phyloP scores from a whole-genome alignment of 148 eudicot genomes.

The Vaccinium corymbosum region DNA sequence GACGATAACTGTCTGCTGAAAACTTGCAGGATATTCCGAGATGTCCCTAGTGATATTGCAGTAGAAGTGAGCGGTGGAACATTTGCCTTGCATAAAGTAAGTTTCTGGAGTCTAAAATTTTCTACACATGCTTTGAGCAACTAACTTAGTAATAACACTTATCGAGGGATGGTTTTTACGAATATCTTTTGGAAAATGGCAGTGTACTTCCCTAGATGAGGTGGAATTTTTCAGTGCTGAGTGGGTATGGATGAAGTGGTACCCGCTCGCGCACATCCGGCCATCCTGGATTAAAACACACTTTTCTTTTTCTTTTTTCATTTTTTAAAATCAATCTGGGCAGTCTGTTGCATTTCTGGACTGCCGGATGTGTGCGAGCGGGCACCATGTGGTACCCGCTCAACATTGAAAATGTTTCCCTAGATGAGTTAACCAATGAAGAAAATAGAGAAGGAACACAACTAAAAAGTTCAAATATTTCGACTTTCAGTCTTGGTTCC shows the following conservation, averaged over 20 bases:
- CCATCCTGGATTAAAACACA: too few relatives aligned
- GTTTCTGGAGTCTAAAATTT: conserved; percentile 1
- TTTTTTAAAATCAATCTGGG: too few relatives aligned
- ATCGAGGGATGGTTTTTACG: neutral
- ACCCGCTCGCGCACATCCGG: too few relatives aligned
- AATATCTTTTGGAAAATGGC: neutral
- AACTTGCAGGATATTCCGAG: conserved; percentile 73
- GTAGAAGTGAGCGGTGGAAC: conserved; percentile 70
- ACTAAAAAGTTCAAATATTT: neutral
- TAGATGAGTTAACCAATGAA: neutral
- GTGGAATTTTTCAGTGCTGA: too few relatives aligned
- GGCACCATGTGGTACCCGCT: too few relatives aligned
- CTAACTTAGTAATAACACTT: neutral
- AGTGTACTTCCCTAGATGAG: neutral
- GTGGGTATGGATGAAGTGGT: too few relatives aligned
- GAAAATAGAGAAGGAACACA: neutral
- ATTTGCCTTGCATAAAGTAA: conserved; percentile 88
- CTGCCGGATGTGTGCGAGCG: too few relatives aligned
- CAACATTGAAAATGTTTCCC: neutral
- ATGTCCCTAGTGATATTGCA: conserved; percentile 90
- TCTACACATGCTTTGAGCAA: neutral
- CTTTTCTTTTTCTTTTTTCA: too few relatives aligned
- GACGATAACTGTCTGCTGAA: conserved; percentile 5
- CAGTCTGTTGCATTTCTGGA: too few relatives aligned
- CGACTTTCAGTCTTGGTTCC: too few relatives aligned